These are phyloP conservation scores for Stephanodiscus triporus DNA, from an alignment of 108 stramenopile genomes.

Conservation along the genomic window DNA sequence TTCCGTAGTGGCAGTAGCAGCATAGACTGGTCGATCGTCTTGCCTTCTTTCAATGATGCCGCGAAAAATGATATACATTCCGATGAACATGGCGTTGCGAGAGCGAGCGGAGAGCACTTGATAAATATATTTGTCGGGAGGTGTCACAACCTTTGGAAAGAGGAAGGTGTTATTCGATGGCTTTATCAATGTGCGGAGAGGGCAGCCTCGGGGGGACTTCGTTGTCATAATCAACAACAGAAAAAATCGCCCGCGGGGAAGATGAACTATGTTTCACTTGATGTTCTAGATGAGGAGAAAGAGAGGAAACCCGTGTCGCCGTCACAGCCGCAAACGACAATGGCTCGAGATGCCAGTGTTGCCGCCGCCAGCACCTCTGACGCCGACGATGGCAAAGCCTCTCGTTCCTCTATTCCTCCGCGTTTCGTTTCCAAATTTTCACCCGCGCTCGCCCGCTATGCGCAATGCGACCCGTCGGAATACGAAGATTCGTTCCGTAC, in stretches of 20 bases:
- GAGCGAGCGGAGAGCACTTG: constrained; percentile 39
- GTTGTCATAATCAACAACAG: neutral
- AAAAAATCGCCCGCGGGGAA: no score
- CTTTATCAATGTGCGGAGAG: constrained; percentile 34
- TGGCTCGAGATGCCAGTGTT: neutral
- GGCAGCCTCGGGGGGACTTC: constrained; percentile 7
- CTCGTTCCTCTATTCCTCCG: neutral
- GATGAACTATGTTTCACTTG: neutral
- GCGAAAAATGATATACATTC: neutral
- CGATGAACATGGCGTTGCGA: constrained; percentile 19
- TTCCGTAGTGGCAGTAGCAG: constrained; percentile 17
- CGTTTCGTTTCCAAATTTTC: constrained; percentile 25
- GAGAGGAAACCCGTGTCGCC: neutral
- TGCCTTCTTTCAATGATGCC: constrained; percentile 23
- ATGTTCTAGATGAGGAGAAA: neutral
- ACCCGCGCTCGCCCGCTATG: constrained; percentile 71
- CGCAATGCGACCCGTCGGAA: constrained; percentile 60
- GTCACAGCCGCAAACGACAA: neutral
- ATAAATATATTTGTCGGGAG: constrained; percentile 41
- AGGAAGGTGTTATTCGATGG: constrained; percentile 41
- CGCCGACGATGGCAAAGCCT: neutral
- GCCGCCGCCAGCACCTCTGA: neutral
- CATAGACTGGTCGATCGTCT: constrained; percentile 47
- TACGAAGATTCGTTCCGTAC: constrained; percentile 69
- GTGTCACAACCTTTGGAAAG: constrained; percentile 46